Conservation (phyloP, 2,329 filamentous ascomycete species). For the Pestalotiopsis sp. region DNA sequence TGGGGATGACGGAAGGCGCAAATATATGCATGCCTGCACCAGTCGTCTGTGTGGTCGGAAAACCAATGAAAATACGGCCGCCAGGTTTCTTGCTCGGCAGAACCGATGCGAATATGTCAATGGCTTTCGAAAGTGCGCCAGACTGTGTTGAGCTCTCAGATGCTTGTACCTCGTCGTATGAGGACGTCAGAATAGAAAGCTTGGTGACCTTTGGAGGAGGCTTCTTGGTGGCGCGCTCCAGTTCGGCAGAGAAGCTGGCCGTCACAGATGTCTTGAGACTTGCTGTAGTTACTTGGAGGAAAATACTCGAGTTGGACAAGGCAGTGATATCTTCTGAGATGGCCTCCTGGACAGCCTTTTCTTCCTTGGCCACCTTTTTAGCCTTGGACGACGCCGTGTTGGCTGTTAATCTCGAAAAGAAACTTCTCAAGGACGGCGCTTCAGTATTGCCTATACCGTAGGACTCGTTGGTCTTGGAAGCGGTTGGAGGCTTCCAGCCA, state of each 20-base stretch:
- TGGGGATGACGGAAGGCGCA: conserved; percentile 93
- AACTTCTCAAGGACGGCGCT: conserved; percentile 70
- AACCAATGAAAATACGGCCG: conserved; percentile 94
- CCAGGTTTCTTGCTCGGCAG: conserved; percentile 80
- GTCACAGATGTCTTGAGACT: conserved; percentile 77
- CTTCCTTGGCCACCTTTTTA: conserved; percentile 62
- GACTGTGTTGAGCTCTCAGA: conserved; percentile 57
- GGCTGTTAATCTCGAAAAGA: conserved; percentile 78
- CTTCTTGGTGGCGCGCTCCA: conserved; percentile 96
- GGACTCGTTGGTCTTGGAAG: conserved; percentile 47
- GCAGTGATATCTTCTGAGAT: conserved; percentile 74
- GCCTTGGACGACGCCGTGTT: conserved; percentile 46
- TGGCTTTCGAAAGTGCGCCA: conserved; percentile 55
- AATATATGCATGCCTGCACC: conserved; percentile 93
- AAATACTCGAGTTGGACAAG: conserved; percentile 76
- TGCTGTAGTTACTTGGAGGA: conserved; percentile 85
- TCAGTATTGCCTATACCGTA: conserved; percentile 53
- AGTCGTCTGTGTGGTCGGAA: conserved; percentile 96
- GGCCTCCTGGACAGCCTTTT: conserved; percentile 62
- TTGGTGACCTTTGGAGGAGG: conserved; percentile 87
- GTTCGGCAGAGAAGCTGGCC: conserved; percentile 74
- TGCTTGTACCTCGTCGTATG: conserved; percentile 78
- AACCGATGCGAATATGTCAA: conserved; percentile 87
- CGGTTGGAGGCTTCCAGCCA: conserved; percentile 71
- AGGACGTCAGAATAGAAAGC: conserved; percentile 86